A percentile compares a stretch with the other conserved stretches of the same genome.
Conservation (phyloP, 768 basidiomycete species). For the Ephemerocybe angulata region DNA sequence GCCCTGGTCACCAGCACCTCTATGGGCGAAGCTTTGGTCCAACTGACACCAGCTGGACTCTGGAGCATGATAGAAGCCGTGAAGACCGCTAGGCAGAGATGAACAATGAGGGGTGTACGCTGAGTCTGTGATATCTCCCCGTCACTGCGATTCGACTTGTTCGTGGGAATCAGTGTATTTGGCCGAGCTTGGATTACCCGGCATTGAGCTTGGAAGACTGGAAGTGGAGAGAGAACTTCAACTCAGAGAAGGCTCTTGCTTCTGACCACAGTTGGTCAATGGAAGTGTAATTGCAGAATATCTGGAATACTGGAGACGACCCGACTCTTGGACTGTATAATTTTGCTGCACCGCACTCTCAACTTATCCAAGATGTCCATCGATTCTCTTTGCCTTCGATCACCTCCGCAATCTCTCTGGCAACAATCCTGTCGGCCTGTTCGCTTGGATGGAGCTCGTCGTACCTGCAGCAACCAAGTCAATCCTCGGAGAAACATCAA, state of each 20-base stretch:
- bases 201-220: too few relatives aligned
- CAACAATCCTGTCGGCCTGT: constrained; percentile 53
- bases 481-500: neutral
- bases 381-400: constrained; percentile 40
- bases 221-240: too few relatives aligned
- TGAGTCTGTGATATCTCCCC: too few relatives aligned
- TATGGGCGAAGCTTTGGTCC: constrained; percentile 57
- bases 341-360: too few relatives aligned
- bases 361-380: constrained; percentile 55
- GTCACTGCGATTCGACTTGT: too few relatives aligned
- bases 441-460: constrained; percentile 63
- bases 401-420: constrained; percentile 45
- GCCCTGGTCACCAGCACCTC: constrained; percentile 76
- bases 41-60: constrained; percentile 45
- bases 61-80: constrained; percentile 39
- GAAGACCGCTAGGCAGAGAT: neutral
- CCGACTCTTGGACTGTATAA: too few relatives aligned
- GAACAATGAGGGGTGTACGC: neutral
- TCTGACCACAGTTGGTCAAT: too few relatives aligned
- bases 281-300: too few relatives aligned
- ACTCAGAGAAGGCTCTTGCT: too few relatives aligned
- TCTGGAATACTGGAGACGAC: too few relatives aligned
- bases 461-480: constrained; percentile 33
- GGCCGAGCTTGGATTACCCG: too few relatives aligned
- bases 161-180: too few relatives aligned